These are phyloP conservation scores for Alternaria burnsii DNA, from an alignment of 2,329 filamentous ascomycete species.

Conservation along the genomic window DNA sequence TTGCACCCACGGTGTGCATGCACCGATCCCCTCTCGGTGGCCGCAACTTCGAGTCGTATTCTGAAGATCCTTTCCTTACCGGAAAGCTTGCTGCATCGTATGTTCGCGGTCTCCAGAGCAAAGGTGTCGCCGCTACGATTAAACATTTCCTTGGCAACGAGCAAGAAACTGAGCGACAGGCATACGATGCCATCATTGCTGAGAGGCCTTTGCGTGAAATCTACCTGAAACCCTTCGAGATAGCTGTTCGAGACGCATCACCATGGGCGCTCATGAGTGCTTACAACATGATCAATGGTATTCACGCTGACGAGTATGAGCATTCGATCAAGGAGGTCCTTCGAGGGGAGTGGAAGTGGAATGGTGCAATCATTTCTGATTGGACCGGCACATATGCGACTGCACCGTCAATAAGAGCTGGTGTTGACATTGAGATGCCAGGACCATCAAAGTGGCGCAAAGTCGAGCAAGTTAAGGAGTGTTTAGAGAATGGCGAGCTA, in stretches of 20 bases:
- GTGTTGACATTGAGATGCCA: conserved; percentile 54
- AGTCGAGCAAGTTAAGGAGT: conserved; percentile 44
- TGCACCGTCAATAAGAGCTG: conserved; percentile 50
- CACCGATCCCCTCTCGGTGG: conserved; percentile 85
- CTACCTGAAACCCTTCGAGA: conserved; percentile 79
- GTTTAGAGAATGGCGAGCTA: conserved; percentile 47
- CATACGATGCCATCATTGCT: conserved; percentile 69
- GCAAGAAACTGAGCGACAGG: conserved; percentile 73
- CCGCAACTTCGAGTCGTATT: conserved; percentile 86
- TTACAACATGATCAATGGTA: conserved; percentile 72
- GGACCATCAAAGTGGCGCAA: conserved; percentile 53
- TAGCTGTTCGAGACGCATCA: conserved; percentile 71
- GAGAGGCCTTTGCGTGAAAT: conserved; percentile 73
- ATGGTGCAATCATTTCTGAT: conserved; percentile 56
- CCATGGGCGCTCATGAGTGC: conserved; percentile 75
- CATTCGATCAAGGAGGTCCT: conserved; percentile 55
- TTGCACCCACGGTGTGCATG: conserved; percentile 82
- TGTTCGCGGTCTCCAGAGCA: conserved; percentile 76
- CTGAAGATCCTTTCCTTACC: conserved; percentile 80
- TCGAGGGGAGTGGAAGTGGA: conserved; percentile 52
- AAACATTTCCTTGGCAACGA: conserved; percentile 83
- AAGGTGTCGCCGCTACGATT: conserved; percentile 77
- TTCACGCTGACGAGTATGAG: conserved; percentile 53
- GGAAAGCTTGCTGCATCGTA: conserved; percentile 77
- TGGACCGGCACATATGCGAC: conserved; percentile 54